Evolutionary conservation across 306 rosid genomes (phyloP), one percentile per base, ranked within the genome.

Genomic region (Senna siamea): DNA sequence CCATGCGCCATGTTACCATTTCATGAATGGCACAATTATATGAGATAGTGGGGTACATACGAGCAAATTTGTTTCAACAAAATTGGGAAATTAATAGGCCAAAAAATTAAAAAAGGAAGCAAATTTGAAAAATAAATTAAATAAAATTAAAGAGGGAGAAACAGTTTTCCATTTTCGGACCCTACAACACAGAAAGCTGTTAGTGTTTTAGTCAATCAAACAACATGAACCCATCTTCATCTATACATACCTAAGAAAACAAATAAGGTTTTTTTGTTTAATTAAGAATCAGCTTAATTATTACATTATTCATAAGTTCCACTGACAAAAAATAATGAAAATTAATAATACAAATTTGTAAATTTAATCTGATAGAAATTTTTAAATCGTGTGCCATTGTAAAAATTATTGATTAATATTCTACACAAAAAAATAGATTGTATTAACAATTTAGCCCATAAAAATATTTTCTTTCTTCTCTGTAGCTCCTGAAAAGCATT

Each of bases 21-120:
- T 44, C 66, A 44, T 65, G 32, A 30, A 38, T 37, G 28, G 41
- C 51, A 63, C 66, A 78, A 19, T 38, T 43, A 37, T 60, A 48
- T 6, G 62, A n/a, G 6, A 17, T 48, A 69, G 64, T 69, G 47
- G 63, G 50, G 55, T 40, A 66, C 14, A 40, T n/a, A 37, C 35
- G 20, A 23, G 4, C 14, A 43, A 23, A 52, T 70, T 51, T 50
- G 30, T 17, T 43, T 41, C 60, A 40, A 69, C 71, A 63, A 52
- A 62, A 9, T 52, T 9, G 53, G 66, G 2, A 78, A 70, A 22
- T 38, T 40, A 41, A 52, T 5, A 37, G 14, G 1, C 50, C 50
- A 44, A 44, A 11, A 44, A 12, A 44, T 10, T 9, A n/a, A 60
- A 44, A 35, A 60, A n/a, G 12, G 32, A 62, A 38, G 37, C 68